Percentiles rank a stretch among this genome's conserved stretches.
phyloP scores from a whole-genome alignment of 768 basidiomycete genomes.

The Rhodosporidiobolus odoratus region DNA sequence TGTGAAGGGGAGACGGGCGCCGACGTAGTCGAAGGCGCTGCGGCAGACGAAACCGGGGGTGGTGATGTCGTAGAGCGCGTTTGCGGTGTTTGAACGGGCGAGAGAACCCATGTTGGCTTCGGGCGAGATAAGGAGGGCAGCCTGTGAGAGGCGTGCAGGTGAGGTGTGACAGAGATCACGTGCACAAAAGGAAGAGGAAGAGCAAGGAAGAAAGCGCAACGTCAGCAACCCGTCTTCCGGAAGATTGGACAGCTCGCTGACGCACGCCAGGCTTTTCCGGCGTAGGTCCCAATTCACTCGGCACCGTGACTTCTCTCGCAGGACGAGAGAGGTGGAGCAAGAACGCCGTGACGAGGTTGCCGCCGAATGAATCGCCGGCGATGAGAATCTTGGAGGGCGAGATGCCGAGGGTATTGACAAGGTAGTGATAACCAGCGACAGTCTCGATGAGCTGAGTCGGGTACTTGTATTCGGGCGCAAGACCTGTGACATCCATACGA shows the following conservation, averaged over 20 bases:
- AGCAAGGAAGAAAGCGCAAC: too few relatives aligned
- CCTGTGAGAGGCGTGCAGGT: too few relatives aligned
- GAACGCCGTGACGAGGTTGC: conserved; percentile 55
- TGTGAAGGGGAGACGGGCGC: conserved; percentile 8
- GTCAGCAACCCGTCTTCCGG: too few relatives aligned
- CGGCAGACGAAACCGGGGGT: neutral
- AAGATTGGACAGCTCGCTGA: too few relatives aligned
- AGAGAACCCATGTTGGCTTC: conserved; percentile 15
- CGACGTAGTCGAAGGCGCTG: conserved; percentile 29
- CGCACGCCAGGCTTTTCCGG: conserved; percentile 25
- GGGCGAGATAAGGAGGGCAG: conserved; percentile 32
- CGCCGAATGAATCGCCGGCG: conserved; percentile 72
- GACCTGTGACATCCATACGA: neutral
- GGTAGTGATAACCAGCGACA: conserved; percentile 67
- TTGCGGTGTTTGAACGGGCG: neutral
- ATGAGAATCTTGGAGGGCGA: conserved; percentile 55
- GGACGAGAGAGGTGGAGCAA: conserved; percentile 44
- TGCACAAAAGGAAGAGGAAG: too few relatives aligned
- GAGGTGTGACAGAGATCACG: neutral
- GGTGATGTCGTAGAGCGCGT: conserved; percentile 14
- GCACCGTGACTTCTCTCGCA: conserved; percentile 14
- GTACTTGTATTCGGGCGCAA: conserved; percentile 53
- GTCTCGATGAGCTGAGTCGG: conserved; percentile 70
- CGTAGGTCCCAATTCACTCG: conserved; percentile 9
- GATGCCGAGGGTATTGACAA: conserved; percentile 53